A percentile compares a stretch with the other conserved stretches of the same genome.
Evolutionary conservation across 495 filamentous ascomycete species (phyloP).

Genomic region (Neurospora discreta): DNA sequence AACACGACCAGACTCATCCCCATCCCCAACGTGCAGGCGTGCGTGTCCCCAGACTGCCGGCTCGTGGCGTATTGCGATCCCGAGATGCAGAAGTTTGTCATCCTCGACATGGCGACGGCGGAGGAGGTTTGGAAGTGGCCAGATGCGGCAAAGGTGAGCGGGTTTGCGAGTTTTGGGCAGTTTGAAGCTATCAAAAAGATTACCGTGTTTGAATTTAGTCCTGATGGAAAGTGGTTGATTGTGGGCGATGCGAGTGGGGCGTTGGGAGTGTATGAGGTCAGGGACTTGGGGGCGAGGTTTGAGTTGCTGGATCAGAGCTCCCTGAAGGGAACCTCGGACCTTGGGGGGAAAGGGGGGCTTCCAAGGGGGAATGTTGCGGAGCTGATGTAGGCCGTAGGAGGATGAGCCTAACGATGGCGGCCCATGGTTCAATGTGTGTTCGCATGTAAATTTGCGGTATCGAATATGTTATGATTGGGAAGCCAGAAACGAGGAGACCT

Average conservation of each 20-base stretch:
- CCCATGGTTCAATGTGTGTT: background rate
- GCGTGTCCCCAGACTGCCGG: constrained; percentile 18
- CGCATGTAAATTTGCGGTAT: background rate
- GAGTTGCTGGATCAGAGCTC: constrained; percentile 7
- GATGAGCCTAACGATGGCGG: background rate
- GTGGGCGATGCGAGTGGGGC: constrained; percentile 15
- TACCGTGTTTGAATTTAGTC: constrained; percentile 21
- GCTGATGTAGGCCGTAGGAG: background rate
- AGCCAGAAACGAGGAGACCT: background rate
- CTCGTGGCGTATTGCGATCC: constrained; percentile 18
- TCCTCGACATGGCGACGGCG: constrained; percentile 10
- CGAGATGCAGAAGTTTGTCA: constrained; percentile 5
- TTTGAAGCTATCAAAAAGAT: constrained; percentile 13
- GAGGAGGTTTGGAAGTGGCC: constrained; percentile 21
- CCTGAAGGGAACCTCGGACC: background rate
- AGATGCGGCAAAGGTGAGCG: background rate
- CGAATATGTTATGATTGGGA: background rate
- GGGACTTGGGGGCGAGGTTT: constrained; percentile 5
- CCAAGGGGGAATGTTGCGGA: background rate
- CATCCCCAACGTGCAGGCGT: constrained; percentile 20
- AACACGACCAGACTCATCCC: constrained; percentile 17
- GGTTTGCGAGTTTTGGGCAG: constrained; percentile 13
- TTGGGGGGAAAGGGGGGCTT: background rate
- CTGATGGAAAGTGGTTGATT: constrained; percentile 14
- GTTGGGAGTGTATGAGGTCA: constrained; percentile 16